phyloP scores from a whole-genome alignment of 441 rosid genomes.

The Adansonia grandidieri region DNA sequence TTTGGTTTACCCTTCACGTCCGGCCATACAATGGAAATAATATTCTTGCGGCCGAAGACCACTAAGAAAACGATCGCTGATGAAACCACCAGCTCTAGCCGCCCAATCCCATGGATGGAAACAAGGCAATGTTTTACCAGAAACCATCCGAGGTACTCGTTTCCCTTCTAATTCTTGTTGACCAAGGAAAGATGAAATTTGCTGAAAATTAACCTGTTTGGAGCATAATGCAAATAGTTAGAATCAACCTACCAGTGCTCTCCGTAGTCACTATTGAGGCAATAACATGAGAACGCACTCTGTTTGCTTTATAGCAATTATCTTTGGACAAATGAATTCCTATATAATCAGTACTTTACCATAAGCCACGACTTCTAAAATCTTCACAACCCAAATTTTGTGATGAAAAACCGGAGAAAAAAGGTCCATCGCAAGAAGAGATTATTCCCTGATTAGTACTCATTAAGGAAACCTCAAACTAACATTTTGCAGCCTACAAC shows the following conservation, averaged over 20 bases:
- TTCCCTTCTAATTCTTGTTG: slow-evolving; percentile 99
- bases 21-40: slow-evolving; percentile 99
- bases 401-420: neutral
- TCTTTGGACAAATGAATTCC: slow-evolving; percentile 10
- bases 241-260: neutral
- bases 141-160: slow-evolving; percentile 98
- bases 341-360: neutral
- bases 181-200: slow-evolving; percentile 95
- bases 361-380: slow-evolving; percentile 3
- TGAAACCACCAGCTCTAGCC: slow-evolving; percentile 97
- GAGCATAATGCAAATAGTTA: slow-evolving; percentile 26
- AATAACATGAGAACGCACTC: neutral
- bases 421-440: neutral
- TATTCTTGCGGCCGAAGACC: slow-evolving; percentile 99
- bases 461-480: neutral
- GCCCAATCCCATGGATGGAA: slow-evolving; percentile 99
- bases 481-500: neutral
- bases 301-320: slow-evolving; percentile 15
- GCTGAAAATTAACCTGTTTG: slow-evolving; percentile 97
- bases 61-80: slow-evolving; percentile 92
- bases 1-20: slow-evolving; percentile 93
- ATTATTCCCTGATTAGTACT: neutral
- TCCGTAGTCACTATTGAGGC: neutral
- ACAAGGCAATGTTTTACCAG: slow-evolving; percentile 98
- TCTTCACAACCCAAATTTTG: neutral